Evolutionary conservation across 441 rosid genomes (phyloP), one percentile per base, ranked within the genome.

Genomic region (Populus trichocarpa): DNA sequence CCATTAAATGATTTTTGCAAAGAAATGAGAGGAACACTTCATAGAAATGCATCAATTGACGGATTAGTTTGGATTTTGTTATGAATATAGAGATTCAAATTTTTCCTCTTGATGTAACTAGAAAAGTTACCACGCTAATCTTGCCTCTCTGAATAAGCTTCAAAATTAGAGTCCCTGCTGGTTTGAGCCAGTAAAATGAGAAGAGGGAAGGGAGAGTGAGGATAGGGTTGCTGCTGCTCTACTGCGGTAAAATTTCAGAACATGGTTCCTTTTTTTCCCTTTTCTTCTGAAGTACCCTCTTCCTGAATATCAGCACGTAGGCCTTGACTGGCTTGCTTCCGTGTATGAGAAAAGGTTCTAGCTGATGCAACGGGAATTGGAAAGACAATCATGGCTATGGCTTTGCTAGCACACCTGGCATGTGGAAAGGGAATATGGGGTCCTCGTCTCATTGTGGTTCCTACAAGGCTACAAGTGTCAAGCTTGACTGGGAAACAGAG

Each of bases 331-430:
- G 99, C 99, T 97, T 85, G 99, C 93, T 33, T 91, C 99, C 12
- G 93, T 97, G 99, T 93, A 95, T 84, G 99, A 97, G 90, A 89
- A 97, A 88, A 87, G 83, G 95, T 97, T 84, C 83, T 97, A 75
- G 99, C 99, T 82, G 99, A 97, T 90, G 99, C 95, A 89, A 97
- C 95, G 99, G 99, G 99, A 77, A 96, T 97, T 75, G 99, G 99
- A 79, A 97, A 97, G 90, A 95, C 99, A 6, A 97, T 97, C 78
- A 95, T 97, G 99, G 95, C 99, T 64, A 97, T 97, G 86, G 90
- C 99, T 77, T 88, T 97, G 81, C 99, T 97, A 80, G 99, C 98
- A 67, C 99, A 97, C 78, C 90, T 97, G 73, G 99, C 99, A 67
- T 95, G 99, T 78, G 99, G 95, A 81, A 97, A 93, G 86, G 99